These are phyloP conservation scores for Penicilliopsis zonata DNA, from an alignment of 495 filamentous ascomycete species.

Conservation along the genomic window DNA sequence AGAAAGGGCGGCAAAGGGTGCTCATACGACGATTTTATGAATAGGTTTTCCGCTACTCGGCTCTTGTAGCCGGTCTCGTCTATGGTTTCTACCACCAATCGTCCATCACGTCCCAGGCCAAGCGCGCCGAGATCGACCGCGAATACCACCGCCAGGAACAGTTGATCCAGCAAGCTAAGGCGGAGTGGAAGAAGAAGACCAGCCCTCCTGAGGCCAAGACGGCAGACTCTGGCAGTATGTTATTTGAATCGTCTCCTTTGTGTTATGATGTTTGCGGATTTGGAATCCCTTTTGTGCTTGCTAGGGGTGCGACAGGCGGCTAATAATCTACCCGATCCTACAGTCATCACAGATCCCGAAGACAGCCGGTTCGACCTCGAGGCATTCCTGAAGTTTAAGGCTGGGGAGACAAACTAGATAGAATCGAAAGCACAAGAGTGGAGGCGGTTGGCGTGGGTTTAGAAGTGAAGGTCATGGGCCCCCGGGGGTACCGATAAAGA, in stretches of 20 bases:
- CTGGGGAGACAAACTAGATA: constrained; percentile 39
- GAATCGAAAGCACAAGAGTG: constrained; percentile 15
- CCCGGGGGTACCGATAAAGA: constrained; percentile 27
- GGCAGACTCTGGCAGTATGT: constrained; percentile 49
- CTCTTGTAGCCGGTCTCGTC: constrained; percentile 73
- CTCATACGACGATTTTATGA: constrained; percentile 4
- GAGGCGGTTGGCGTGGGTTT: constrained; percentile 22
- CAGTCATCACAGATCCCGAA: constrained; percentile 74
- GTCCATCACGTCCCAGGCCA: constrained; percentile 52
- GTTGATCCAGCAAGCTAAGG: constrained; percentile 84
- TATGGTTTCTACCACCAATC: constrained; percentile 91
- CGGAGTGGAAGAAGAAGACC: constrained; percentile 71
- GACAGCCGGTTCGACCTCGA: constrained; percentile 87
- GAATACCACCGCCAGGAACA: constrained; percentile 80
- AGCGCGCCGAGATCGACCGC: constrained; percentile 51
- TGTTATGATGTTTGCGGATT: not conserved
- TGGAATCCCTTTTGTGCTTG: constrained; percentile 1
- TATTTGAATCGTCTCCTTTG: not conserved
- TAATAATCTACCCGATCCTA: constrained; percentile 2
- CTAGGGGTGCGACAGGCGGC: not conserved
- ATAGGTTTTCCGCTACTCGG: constrained; percentile 91
- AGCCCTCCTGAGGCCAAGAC: constrained; percentile 36
- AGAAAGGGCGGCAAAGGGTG: too few species aligned
- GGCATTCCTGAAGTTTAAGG: constrained; percentile 59
- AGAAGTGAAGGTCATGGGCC: constrained; percentile 20